Evolutionary conservation across 1,284 basidiomycete genomes (phyloP), one percentile per base, ranked within the genome.

Genomic region (Ganoderma lucidum): DNA sequence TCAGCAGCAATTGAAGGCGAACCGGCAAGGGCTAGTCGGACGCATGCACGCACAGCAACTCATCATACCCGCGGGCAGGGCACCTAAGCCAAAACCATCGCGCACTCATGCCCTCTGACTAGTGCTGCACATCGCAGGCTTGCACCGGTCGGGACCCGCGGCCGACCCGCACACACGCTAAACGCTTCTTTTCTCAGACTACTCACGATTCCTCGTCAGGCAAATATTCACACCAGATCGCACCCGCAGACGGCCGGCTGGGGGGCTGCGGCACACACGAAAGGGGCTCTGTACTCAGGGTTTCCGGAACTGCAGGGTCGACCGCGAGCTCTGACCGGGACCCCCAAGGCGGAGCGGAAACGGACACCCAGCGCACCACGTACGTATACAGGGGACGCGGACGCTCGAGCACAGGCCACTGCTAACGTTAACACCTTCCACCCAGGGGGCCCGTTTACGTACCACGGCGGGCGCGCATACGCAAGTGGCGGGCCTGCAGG

Each of bases 401-500:
- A 32, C 53, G 53, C 53, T 56, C 14, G 53, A 30, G 53, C 28
- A 15, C 28, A 56, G 32, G 41, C 41, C 58, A 63, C 61, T 51
- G 41, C 32, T 63, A 67, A 67, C 61, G 66, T 63, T 56, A 63
- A 45, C 53, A 35, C 30, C 53, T 56, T 55, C n/a, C 65, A 66
- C 17, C 37, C 41, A 23, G 45, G 42, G 39, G 66, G 41, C 53
- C 61, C 35, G 19, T 17, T 67, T 56, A 67, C 65, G 65, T 63
- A 63, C 51, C 56, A 14, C 53, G 8, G 28, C 48, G 45, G 65
- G 17, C 59, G 60, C 59, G 59, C 65, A 66, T 55, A 62, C 60
- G 65, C 65, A 66, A 66, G 65, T 62, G 65, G 59, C 65, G 59
- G 37, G 39, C 45, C 62, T 61, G 59, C 63, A 64, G 63, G n/a